Evolutionary conservation across 2,329 filamentous ascomycete genomes (phyloP), one percentile per base, ranked within the genome.

Genomic region (Trichoderma harzianum): DNA sequence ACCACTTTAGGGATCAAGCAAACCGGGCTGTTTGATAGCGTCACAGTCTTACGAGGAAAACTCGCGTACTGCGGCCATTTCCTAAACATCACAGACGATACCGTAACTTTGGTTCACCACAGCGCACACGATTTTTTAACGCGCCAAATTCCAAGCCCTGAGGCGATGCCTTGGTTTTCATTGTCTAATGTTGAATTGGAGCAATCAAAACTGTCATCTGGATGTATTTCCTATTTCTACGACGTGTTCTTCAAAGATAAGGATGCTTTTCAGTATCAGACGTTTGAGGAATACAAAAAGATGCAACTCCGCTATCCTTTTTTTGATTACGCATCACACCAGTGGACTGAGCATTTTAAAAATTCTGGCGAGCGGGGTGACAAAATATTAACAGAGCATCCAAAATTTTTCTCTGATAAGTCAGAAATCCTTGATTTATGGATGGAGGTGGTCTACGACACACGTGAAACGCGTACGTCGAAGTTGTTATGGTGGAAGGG

Each of bases 51-150:
- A 1, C 51, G 32, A 67, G 32, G 32, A 3, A 67, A 58, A 6
- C 34, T 67, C 1, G 3, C 10, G 16, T 39, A 30, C 32, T 58
- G 51, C 2, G 64, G 64, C 5, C 63, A 66, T 14, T 57, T 66
- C 1, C 1, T 67, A 26, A 67, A 2, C 6, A 58, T 43, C 8
- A 24, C 32, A 0, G 5, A 58, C 14, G 3, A 43, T 3, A 7
- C 18, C 16, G 16, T 11, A 21, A 39, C 30, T 3, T 28, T 67
- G 6, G 51, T 67, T 21, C 64, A 67, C 8, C 64, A 58, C 12
- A 67, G 64, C 12, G 64, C 64, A 11, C 32, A 30, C 5, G 64
- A 67, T 7, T 67, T 67, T 30, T 5, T 67, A 3, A 57, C 24
- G 8, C 10, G 16, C 1, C 10, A 2, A 21, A 12, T n/a, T 43